Percentiles rank a stretch among this genome's conserved stretches.
phyloP scores from a whole-genome alignment of 192 early-diverging fungal species.

The Thamnidium elegans region DNA sequence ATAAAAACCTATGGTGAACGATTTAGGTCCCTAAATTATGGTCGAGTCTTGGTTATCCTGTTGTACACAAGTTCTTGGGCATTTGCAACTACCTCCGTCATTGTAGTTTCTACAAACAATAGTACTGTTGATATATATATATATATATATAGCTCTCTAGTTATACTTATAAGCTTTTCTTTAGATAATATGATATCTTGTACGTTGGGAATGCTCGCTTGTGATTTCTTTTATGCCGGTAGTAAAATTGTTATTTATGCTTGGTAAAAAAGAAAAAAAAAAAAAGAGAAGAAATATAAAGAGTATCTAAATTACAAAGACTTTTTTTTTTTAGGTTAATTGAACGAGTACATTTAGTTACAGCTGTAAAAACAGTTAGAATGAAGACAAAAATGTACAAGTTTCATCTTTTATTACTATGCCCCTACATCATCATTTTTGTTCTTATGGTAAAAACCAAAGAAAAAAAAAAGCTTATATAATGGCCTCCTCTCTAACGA shows the following conservation, averaged over 20 bases:
- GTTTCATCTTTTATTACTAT: slow-evolving; percentile 28
- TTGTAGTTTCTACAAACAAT: slow-evolving; percentile 45
- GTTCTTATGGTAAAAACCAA: slow-evolving; percentile 35
- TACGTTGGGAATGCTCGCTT: slow-evolving; percentile 36
- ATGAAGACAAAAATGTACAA: slow-evolving; percentile 25
- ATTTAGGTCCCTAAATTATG: slow-evolving; percentile 41
- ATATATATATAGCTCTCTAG: neutral
- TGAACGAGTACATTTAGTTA: slow-evolving; percentile 35
- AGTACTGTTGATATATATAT: slow-evolving; percentile 15
- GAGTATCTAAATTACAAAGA: no score
- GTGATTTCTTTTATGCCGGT: slow-evolving; percentile 41
- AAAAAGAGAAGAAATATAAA: no score
- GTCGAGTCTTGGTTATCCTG: slow-evolving; percentile 38
- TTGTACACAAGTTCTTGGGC: slow-evolving; percentile 45
- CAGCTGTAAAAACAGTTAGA: slow-evolving; percentile 30
- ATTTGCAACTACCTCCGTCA: slow-evolving; percentile 35
- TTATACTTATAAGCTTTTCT: neutral
- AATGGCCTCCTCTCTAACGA: neutral
- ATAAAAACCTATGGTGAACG: slow-evolving; percentile 39
- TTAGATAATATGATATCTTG: slow-evolving; percentile 41
- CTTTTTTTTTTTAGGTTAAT: slow-evolving; percentile 10
- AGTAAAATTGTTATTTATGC: slow-evolving; percentile 41
- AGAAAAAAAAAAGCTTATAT: neutral
- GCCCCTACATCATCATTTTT: slow-evolving; percentile 39
- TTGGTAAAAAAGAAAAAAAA: slow-evolving; percentile 14